Percentiles rank a stretch among this genome's conserved stretches.
These are phyloP conservation scores for Suillus cothurnatus DNA, from an alignment of 768 basidiomycete species.

Conservation along the genomic window DNA sequence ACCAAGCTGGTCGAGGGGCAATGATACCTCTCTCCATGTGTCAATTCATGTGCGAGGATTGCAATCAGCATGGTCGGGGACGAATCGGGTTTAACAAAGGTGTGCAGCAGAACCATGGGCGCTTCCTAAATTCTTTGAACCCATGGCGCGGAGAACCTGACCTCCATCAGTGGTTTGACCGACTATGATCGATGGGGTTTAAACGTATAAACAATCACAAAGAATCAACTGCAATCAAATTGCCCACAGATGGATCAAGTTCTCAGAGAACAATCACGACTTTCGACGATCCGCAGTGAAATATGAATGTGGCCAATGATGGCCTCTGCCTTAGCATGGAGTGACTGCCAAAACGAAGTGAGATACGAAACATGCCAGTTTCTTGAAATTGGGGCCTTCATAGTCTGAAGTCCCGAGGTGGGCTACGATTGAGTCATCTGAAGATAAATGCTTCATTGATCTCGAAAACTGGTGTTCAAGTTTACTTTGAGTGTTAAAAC, in stretches of 20 bases:
- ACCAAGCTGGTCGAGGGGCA: not conserved
- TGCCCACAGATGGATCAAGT: no score
- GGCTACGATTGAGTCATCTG: not conserved
- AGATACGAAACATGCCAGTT: not conserved
- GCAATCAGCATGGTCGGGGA: not conserved
- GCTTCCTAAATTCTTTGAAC: not conserved
- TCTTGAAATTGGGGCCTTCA: no score
- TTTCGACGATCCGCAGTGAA: not conserved
- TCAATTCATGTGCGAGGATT: not conserved
- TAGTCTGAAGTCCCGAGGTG: not conserved
- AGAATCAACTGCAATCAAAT: no score
- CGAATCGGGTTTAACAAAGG: not conserved
- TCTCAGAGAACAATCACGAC: no score
- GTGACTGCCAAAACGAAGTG: slow-evolving; percentile 19
- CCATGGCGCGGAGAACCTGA: not conserved
- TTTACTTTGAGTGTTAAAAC: no score
- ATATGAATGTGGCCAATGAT: not conserved
- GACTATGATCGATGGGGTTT: no score
- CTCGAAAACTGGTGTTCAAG: not conserved
- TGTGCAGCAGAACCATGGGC: slow-evolving; percentile 14
- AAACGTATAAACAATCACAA: not conserved
- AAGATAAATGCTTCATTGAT: no score
- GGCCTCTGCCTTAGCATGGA: no score
- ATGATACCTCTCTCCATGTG: no score
- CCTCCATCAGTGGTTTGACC: no score